Conservation (phyloP, 805 yeast species). For the Barnettozyma californica region DNA sequence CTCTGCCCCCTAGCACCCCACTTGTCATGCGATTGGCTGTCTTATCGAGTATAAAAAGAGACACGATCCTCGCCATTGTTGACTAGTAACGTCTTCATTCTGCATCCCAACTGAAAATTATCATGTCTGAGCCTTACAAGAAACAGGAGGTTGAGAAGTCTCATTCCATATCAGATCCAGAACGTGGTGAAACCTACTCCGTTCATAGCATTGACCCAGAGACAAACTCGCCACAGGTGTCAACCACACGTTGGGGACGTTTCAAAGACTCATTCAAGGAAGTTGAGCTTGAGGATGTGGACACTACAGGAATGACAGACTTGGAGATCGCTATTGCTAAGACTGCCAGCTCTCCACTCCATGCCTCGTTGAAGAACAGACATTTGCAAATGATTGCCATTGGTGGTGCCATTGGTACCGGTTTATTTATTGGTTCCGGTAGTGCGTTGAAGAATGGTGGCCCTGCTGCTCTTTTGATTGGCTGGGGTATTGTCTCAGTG, state of each 20-base stretch:
- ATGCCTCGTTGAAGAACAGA: slow-evolving; percentile 37
- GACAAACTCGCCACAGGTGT: slow-evolving; percentile 14
- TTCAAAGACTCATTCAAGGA: slow-evolving; percentile 20
- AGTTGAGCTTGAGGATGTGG: slow-evolving; percentile 8
- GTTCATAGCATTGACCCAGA: slow-evolving; percentile 27
- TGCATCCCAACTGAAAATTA: no score
- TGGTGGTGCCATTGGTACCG: slow-evolving; percentile 83
- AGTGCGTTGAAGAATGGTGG: slow-evolving; percentile 58
- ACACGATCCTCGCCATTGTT: no score
- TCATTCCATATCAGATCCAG: slow-evolving; percentile 19
- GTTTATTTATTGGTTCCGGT: slow-evolving; percentile 72
- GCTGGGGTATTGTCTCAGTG: slow-evolving; percentile 45
- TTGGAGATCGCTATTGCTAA: slow-evolving; percentile 39
- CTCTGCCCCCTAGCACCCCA: no score
- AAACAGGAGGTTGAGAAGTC: slow-evolving; percentile 5
- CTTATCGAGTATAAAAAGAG: no score
- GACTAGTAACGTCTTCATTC: no score
- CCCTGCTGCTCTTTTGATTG: slow-evolving; percentile 40
- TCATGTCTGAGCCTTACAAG: slow-evolving; percentile 7
- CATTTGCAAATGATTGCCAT: slow-evolving; percentile 78
- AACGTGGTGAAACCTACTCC: slow-evolving; percentile 21
- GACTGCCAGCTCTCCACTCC: slow-evolving; percentile 13
- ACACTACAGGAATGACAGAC: slow-evolving; percentile 28
- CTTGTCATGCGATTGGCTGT: no score
- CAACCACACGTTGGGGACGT: slow-evolving; percentile 54